Conservation (phyloP, 805 yeast species). For the Wickerhamomyces tratensis region DNA sequence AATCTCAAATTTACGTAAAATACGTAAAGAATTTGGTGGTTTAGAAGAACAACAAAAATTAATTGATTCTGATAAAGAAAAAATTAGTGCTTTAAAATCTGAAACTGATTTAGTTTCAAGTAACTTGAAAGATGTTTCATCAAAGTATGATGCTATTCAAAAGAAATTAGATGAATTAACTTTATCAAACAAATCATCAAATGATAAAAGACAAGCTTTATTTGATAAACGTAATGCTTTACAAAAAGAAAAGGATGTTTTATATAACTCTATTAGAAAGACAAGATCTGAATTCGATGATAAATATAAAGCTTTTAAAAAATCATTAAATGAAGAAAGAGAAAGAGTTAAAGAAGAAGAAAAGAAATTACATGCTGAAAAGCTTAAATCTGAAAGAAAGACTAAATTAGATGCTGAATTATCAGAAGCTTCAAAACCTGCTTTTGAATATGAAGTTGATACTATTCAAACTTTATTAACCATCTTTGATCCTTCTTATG, state of each 20-base stretch:
- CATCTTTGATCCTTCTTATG: conserved; percentile 73
- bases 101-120: conserved; percentile 46
- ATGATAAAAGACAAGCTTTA: conserved; percentile 56
- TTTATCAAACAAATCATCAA: conserved; percentile 45
- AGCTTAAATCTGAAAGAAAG: conserved; percentile 41
- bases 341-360: conserved; percentile 53
- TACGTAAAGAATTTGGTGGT: conserved; percentile 66
- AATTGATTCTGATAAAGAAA: conserved; percentile 68
- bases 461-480: conserved; percentile 63
- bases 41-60: conserved; percentile 69
- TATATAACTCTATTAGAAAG: conserved; percentile 56
- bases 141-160: conserved; percentile 59
- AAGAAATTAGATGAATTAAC: conserved; percentile 61
- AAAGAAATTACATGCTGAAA: conserved; percentile 33
- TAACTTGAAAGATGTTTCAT: conserved; percentile 56
- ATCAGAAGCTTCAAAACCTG: conserved; percentile 72
- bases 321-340: conserved; percentile 63
- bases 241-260: conserved; percentile 57
- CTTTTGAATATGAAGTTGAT: conserved; percentile 70
- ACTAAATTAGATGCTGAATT: conserved; percentile 61
- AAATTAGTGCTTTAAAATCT: conserved; percentile 67
- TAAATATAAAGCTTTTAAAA: conserved; percentile 62
- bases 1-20: conserved; percentile 71
- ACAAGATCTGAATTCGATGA: conserved; percentile 68
- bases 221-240: conserved; percentile 58